Base-by-base conservation (phyloP, 23 red algal species). In the Gracilaria domingensis region DNA sequence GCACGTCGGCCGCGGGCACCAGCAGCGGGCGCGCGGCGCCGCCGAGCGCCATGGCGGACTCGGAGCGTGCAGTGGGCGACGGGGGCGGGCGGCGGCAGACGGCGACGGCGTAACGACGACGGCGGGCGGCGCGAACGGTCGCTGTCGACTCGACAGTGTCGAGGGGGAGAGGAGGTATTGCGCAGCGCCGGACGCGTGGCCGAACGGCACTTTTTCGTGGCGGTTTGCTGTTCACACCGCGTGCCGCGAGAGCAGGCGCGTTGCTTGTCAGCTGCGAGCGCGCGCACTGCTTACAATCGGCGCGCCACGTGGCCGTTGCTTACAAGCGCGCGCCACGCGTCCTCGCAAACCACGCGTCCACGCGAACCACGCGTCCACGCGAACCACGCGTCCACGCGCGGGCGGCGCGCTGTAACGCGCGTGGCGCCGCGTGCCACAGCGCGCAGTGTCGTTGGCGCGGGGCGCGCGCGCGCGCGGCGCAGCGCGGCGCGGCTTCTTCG, bases 1-100 rank as follows among this genome's bases (percentile, higher is more conserved):
- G 77, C 12, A 84, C 89, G 48, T 92, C 80, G 21, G 89, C 89
- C 17, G 89, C 89, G 30, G 89, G 79, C 39, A 92, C 89, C 21
- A 84, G 69, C 33, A 92, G 79, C 57, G 87, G 87, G 29, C 87
- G 71, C 25, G 87, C 69, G 7, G 84, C 65, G 50, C 62, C 50
- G 50, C 51, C 50, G 9, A 87, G 84, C 48, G 84, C 84, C 84
- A 87, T 87, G 64, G 24, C 51, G 65, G 26, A 47, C 28, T 24
- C 14, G 21, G 38, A 37, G 28, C 14, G 56, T 6, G 56, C 17
- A 89, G 30, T 21, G 75, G 49, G 53, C 35, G 53, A 36, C 42
- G 47, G 42, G 53, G 26, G 30, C 36, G 28, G n/a, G 33, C 65
- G 17, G 40, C 2, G 53, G 85, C 40, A 39, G 66, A 55, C 30